phyloP scores from a whole-genome alignment of 2,329 filamentous ascomycete species.

The Ophiostoma sp. region DNA sequence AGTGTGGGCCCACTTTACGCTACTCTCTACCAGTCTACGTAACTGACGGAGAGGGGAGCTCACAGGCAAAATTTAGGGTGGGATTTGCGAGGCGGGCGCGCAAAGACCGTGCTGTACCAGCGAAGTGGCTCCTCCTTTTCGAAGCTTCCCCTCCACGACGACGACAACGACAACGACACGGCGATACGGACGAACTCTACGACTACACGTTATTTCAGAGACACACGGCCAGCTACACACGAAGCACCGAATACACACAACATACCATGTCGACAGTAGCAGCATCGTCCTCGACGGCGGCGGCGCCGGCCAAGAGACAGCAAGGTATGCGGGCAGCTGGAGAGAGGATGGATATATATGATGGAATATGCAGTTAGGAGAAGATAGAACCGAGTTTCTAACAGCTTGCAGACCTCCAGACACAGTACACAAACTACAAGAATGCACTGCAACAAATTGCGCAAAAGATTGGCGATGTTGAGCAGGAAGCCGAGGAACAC shows the following conservation, averaged over 20 bases:
- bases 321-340: conserved; percentile 49
- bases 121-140: conserved; percentile 3
- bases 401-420: conserved; percentile 61
- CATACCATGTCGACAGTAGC: conserved; percentile 20
- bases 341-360: not conserved
- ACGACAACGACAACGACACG: not conserved
- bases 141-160: not conserved
- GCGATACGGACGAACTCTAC: not conserved
- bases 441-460: conserved; percentile 83
- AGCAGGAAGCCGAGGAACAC: conserved; percentile 96
- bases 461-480: conserved; percentile 93
- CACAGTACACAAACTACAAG: conserved; percentile 72
- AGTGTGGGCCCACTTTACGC: not conserved
- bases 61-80: not conserved
- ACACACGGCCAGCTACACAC: not conserved
- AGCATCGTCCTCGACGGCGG: conserved; percentile 12
- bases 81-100: not conserved
- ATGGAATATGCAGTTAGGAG: not conserved
- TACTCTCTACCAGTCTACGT: not conserved
- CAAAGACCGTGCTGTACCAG: not conserved
- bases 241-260: not conserved
- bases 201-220: not conserved
- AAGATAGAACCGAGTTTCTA: not conserved
- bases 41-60: conserved; percentile 4
- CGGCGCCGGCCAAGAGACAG: conserved; percentile 59